Evolutionary conservation across 208 protist species (phyloP).

Genomic region (Trypanosoma avium): DNA sequence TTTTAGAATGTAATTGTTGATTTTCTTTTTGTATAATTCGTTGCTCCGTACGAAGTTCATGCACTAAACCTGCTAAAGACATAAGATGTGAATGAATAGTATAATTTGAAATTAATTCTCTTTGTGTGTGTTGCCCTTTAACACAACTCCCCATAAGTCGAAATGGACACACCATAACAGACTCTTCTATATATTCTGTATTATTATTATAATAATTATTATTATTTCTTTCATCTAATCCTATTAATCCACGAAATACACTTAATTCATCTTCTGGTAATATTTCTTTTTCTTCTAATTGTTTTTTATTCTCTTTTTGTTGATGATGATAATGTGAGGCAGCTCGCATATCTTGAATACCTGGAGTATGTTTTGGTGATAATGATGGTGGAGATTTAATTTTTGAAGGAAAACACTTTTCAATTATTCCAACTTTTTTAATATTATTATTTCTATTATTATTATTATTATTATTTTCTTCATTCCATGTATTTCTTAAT

Average conservation of each 20-base stretch:
- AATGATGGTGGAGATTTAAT: background rate
- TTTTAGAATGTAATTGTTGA: conserved; percentile 22
- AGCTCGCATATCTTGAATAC: background rate
- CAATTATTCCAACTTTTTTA: background rate
- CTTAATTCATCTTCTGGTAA: conserved; percentile 13
- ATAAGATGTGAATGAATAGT: conserved; percentile 26
- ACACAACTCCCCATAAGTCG: conserved; percentile 34
- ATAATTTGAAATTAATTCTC: conserved; percentile 29
- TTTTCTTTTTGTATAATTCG: conserved; percentile 23
- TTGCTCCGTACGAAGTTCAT: conserved; percentile 32
- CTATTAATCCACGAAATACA: conserved; percentile 1
- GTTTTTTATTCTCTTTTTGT: background rate
- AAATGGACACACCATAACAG: conserved; percentile 38
- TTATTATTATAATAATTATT: background rate
- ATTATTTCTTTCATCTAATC: background rate
- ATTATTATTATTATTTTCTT: background rate
- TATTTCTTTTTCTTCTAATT: background rate
- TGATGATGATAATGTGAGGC: background rate
- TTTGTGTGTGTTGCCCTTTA: conserved; percentile 34
- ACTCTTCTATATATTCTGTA: conserved; percentile 12
- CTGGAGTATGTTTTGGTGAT: background rate
- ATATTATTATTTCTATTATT: background rate
- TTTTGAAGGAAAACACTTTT: background rate
- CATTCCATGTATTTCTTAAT: background rate
- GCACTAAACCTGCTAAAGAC: conserved; percentile 21